Conservation (phyloP, 768 basidiomycete species). For the Russula foetens region DNA sequence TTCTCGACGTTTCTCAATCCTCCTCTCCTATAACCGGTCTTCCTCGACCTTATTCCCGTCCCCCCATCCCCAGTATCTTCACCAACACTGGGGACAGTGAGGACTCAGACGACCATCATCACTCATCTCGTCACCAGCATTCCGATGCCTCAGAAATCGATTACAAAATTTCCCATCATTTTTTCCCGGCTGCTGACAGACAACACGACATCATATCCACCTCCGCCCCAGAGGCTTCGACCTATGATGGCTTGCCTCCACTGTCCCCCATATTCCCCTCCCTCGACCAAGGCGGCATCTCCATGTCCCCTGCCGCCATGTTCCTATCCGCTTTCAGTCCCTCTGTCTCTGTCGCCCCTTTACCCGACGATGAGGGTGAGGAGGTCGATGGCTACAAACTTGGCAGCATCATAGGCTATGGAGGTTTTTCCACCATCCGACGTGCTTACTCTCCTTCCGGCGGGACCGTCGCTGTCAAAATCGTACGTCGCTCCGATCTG, state of each 20-base stretch:
- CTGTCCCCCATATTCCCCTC: constrained; percentile 10
- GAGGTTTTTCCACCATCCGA: constrained; percentile 76
- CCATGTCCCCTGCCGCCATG: constrained; percentile 60
- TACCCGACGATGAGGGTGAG: constrained; percentile 62
- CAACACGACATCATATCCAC: not conserved
- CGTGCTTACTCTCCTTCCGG: constrained; percentile 55
- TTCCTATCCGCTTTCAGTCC: constrained; percentile 62
- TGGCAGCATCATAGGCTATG: constrained; percentile 67
- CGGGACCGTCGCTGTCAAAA: constrained; percentile 74
- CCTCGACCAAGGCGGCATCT: constrained; percentile 14
- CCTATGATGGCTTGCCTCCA: constrained; percentile 4
- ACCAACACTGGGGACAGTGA: not conserved
- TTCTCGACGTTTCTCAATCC: not conserved
- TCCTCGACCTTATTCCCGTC: constrained; percentile 5
- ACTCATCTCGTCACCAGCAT: not conserved
- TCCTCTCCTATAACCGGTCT: not conserved
- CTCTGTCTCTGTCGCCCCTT: constrained; percentile 27
- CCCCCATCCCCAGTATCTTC: not conserved
- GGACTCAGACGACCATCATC: not conserved
- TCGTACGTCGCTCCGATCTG: constrained; percentile 55
- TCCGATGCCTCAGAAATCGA: constrained; percentile 9
- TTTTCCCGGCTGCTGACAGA: constrained; percentile 5
- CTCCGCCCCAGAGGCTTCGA: constrained; percentile 17
- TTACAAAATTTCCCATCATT: constrained; percentile 14
- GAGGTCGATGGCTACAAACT: constrained; percentile 64